Base-by-base conservation (phyloP, 441 rosid genomes). In the Populus hybrid region DNA sequence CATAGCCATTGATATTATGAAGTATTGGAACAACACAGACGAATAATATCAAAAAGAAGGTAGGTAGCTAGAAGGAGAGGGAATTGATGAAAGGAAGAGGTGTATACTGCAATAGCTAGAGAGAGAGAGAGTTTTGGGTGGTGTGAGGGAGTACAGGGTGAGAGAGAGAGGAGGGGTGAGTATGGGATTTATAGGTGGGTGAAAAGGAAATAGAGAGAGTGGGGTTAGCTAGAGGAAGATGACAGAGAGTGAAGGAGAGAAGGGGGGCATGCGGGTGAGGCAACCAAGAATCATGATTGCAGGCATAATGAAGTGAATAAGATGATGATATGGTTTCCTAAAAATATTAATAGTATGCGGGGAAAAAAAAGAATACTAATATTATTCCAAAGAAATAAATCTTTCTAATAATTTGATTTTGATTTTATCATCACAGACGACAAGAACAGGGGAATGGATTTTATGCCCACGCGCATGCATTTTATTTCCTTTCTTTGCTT, bases 261-360 rank as follows among this genome's bases (percentile, higher is more conserved):
- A 83, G 70, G 64, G 72, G 78, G 80, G 98, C 99, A 93, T 93
- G 98, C 96, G 96, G 94, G 91, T 85, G 92, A 87, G 92, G 93
- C 91, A 88, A 92, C 95, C 96, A 90, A 90, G 89, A 92, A 90
- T 89, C 92, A 95, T 95, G 89, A 95, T 95, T 92, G 92, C 83
- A 86, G 84, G 89, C 94, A 92, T 95, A 89, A 92, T 93, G 91
- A 93, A 89, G 88, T 88, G 91, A 91, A 89, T 89, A 88, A 88
- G 93, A 91, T 89, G 88, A 90, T 89, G 90, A 87, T 85, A 83
- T 82, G 85, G 78, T 80, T 78, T 82, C 61, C 9, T 42, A 42
- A 42, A 42, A 42, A 42, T 42, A 42, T 42, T 42, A 42, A 4
- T 42, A 42, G 53, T 11, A 12, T 42, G 53, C 18, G 30, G 30